Base-by-base conservation (phyloP, 2,329 filamentous ascomycete genomes). In the Blastomyces percursus region DNA sequence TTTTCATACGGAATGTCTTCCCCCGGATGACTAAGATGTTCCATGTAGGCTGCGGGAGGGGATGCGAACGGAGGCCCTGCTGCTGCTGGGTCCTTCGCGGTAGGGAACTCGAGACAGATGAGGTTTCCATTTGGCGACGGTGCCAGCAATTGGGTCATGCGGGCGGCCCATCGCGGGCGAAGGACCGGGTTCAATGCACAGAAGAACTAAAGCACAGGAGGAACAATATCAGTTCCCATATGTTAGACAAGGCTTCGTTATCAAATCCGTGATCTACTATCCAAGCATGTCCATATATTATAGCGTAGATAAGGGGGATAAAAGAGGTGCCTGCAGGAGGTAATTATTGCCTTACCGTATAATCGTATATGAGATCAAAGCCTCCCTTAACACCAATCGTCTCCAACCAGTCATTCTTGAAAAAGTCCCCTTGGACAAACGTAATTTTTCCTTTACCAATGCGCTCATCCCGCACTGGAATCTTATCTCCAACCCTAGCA, bases 51-150 rank as follows among this genome's bases (percentile, higher is more conserved):
- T 64, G 85, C 82, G 0, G 88, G 82, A 14, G 84, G 82, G 50
- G 90, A 75, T 8, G 86, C 84, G 80, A 84, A 92, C 1, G 91
- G 90, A 14, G 91, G 90, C 0, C 91, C 90, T 11, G 80, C 80
- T 11, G 81, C 79, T 12, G 78, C 79, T 11, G 86, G 81, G 51
- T 84, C 80, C 72, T 92, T 94, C 65, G 84, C 81, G 0, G 87
- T 85, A 11, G 91, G 91, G 72, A 88, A 95, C 72, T 96, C 90
- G 65, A 96, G 81, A 74, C 84, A 86, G 58, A 87, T 78, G 61
- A 87, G 76, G 58, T 77, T 75, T 6, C 83, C 83, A 1, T 64
- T 65, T 2, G 72, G 73, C 1, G 75, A 73, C 16, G 78, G 74
- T 16, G 80, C 74, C 12, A 87, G 78, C 8, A 87, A 76, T 61